These are phyloP conservation scores for Dactylellina haptotyla DNA, from an alignment of 2,329 filamentous ascomycete genomes.

Conservation along the genomic window DNA sequence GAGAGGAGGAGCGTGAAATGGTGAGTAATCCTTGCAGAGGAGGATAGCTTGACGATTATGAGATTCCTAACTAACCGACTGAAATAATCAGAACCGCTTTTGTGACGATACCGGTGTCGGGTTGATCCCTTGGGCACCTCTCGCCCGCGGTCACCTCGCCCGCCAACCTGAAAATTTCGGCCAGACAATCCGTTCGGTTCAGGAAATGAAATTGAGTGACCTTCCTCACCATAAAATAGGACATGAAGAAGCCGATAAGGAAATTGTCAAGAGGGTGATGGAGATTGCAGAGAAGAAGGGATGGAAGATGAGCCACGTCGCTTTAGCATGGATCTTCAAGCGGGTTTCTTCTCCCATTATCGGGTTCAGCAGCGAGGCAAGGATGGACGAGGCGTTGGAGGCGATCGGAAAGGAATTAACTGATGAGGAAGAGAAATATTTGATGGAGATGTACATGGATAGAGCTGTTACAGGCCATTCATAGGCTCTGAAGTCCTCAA, in stretches of 20 bases:
- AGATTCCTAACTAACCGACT: not conserved
- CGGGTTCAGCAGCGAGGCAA: slow-evolving; percentile 69
- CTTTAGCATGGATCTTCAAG: slow-evolving; percentile 71
- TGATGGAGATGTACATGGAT: slow-evolving; percentile 72
- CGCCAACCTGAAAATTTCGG: slow-evolving; percentile 57
- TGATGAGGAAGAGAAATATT: slow-evolving; percentile 70
- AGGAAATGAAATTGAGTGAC: slow-evolving; percentile 59
- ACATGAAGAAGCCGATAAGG: slow-evolving; percentile 64
- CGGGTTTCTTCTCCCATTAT: slow-evolving; percentile 70
- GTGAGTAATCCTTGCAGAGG: no score
- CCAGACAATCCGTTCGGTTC: slow-evolving; percentile 53
- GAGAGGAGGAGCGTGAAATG: slow-evolving; percentile 72
- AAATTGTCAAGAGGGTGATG: slow-evolving; percentile 68
- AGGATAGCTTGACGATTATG: no score
- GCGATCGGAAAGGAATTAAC: slow-evolving; percentile 65
- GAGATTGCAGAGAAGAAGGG: slow-evolving; percentile 70
- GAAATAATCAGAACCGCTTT: slow-evolving; percentile 58
- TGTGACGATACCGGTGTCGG: slow-evolving; percentile 64
- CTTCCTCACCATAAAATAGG: slow-evolving; percentile 61
- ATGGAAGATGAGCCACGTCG: slow-evolving; percentile 72
- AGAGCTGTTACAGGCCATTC: slow-evolving; percentile 63
- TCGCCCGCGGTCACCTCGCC: slow-evolving; percentile 60
- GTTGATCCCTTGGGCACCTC: slow-evolving; percentile 62
- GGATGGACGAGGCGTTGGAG: slow-evolving; percentile 72
- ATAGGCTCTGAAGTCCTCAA: slow-evolving; percentile 22